phyloP scores from a whole-genome alignment of 1,139 yeast species.

The Keqinozyma sinolaborantium region DNA sequence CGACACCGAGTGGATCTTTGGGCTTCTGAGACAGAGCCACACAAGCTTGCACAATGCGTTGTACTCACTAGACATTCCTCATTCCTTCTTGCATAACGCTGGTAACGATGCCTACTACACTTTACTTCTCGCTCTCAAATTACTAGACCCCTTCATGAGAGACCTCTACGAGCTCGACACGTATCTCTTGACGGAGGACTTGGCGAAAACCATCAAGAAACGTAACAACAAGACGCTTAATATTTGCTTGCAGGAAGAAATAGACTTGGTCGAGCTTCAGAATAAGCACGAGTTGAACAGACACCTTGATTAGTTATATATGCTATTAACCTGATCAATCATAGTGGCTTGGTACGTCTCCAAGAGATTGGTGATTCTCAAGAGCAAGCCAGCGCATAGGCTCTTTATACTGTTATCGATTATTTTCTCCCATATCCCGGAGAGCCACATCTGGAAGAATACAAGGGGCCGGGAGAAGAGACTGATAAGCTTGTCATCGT shows the following conservation, averaged over 20 bases:
- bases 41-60: conserved; percentile 51
- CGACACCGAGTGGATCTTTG: conserved; percentile 46
- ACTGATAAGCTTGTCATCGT: conserved; percentile 29
- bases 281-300: not conserved
- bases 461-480: conserved; percentile 26
- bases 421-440: conserved; percentile 40
- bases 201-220: conserved; percentile 4
- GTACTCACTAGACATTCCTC: conserved; percentile 52
- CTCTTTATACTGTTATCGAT: conserved; percentile 45
- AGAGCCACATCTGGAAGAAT: conserved; percentile 38
- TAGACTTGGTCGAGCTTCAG: not conserved
- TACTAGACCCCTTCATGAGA: conserved; percentile 54
- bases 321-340: conserved; percentile 11
- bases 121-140: conserved; percentile 45
- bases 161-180: conserved; percentile 21
- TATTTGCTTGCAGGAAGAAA: not conserved
- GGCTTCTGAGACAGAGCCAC: conserved; percentile 32
- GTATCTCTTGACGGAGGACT: not conserved
- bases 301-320: conserved; percentile 6
- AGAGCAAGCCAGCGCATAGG: conserved; percentile 49
- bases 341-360: conserved; percentile 13
- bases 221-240: not conserved
- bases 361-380: conserved; percentile 14
- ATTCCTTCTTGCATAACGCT: conserved; percentile 69
- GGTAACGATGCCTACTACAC: conserved; percentile 83